Evolutionary conservation across 805 yeast species (phyloP).

Genomic region (Teunomyces cretensis): DNA sequence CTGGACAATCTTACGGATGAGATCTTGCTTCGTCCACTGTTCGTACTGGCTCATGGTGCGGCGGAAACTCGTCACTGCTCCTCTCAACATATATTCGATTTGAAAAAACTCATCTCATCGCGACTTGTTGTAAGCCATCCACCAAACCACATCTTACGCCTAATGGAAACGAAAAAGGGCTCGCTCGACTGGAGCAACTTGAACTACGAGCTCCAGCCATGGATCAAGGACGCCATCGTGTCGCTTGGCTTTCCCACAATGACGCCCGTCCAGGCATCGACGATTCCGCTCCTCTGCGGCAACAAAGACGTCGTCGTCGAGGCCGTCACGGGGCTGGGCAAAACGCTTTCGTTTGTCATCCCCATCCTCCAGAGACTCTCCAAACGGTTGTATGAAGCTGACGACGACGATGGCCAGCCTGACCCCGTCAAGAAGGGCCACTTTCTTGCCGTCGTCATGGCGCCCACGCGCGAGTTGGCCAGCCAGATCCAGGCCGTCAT

Average conservation of each 20-base stretch:
- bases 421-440: slow-evolving; percentile 57
- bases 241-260: slow-evolving; percentile 73
- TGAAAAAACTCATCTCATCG: slow-evolving; percentile 5
- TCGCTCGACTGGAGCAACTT: slow-evolving; percentile 64
- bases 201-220: slow-evolving; percentile 55
- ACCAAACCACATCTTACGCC: background rate
- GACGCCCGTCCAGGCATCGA: slow-evolving; percentile 98
- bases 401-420: slow-evolving; percentile 16
- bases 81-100: slow-evolving; percentile 4
- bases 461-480: slow-evolving; percentile 74
- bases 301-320: slow-evolving; percentile 96
- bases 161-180: slow-evolving; percentile 27
- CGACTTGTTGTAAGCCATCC: no score
- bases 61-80: background rate
- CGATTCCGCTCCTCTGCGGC: slow-evolving; percentile 78
- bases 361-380: slow-evolving; percentile 75
- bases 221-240: slow-evolving; percentile 70
- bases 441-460: slow-evolving; percentile 67
- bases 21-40: slow-evolving; percentile 64
- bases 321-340: slow-evolving; percentile 98
- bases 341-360: slow-evolving; percentile 84
- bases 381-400: slow-evolving; percentile 22
- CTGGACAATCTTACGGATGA: slow-evolving; percentile 55
- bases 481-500: slow-evolving; percentile 71
- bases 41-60: slow-evolving; percentile 36